Conservation (phyloP, 129 eudicot species). For the Silybum marianum region DNA sequence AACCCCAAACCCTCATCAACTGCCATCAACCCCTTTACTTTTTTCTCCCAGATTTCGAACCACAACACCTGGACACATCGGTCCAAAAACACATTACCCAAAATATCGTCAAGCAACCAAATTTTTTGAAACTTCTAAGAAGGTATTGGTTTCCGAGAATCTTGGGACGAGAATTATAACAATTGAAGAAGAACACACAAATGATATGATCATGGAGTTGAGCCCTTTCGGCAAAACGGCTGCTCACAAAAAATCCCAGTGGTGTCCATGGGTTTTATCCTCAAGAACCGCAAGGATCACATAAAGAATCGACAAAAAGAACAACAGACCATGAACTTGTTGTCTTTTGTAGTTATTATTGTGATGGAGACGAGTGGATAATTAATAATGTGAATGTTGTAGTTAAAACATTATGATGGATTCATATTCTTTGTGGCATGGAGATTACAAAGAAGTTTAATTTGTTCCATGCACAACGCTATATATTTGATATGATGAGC, state of each 20-base stretch:
- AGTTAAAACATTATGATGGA: background rate
- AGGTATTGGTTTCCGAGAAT: constrained; percentile 30
- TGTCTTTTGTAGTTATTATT: background rate
- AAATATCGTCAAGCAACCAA: constrained; percentile 13
- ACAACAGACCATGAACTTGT: background rate
- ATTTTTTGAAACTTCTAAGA: constrained; percentile 24
- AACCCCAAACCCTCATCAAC: background rate
- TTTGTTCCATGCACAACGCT: no score
- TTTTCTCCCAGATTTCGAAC: background rate
- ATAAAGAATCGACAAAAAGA: background rate
- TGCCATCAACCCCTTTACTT: background rate
- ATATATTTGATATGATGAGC: no score
- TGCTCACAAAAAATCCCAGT: background rate
- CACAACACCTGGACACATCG: background rate
- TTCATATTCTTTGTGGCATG: background rate
- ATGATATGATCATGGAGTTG: constrained; percentile 50
- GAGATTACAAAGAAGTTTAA: no score
- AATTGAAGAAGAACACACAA: constrained; percentile 66
- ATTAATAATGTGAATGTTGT: background rate
- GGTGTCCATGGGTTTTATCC: background rate
- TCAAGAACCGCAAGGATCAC: background rate
- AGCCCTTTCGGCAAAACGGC: constrained; percentile 33
- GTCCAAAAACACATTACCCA: constrained; percentile 6
- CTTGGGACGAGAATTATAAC: constrained; percentile 46
- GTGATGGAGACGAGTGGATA: background rate